These are phyloP conservation scores for Gastrodia elata DNA, from an alignment of 106 monocot species.

Conservation along the genomic window DNA sequence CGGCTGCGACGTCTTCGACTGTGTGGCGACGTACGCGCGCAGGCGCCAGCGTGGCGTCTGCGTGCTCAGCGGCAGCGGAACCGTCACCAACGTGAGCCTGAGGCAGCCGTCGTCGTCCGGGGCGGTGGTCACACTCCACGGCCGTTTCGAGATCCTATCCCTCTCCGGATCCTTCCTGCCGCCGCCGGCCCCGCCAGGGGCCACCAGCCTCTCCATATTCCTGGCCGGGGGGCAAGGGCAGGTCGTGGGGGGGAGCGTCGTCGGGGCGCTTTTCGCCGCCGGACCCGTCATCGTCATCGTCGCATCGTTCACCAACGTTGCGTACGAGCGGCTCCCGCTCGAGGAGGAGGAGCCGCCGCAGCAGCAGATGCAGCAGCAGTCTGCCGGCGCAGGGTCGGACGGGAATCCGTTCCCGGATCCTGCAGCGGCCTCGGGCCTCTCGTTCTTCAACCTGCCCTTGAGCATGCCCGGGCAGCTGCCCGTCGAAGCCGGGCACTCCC, in stretches of 20 bases:
- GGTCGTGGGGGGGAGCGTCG: slow-evolving; percentile 9
- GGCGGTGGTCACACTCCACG: slow-evolving; percentile 9
- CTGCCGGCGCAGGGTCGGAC: background rate
- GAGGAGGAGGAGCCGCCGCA: slow-evolving; percentile 10
- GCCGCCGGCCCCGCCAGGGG: slow-evolving; percentile 7
- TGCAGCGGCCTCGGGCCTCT: background rate
- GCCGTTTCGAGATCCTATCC: slow-evolving; percentile 13
- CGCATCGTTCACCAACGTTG: slow-evolving; percentile 11
- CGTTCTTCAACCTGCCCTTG: slow-evolving; percentile 4
- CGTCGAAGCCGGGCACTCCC: background rate
- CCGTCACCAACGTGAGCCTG: slow-evolving; percentile 14
- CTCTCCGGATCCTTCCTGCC: slow-evolving; percentile 10
- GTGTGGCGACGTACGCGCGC: slow-evolving; percentile 14
- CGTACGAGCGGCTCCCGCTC: slow-evolving; percentile 8
- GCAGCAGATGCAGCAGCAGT: background rate
- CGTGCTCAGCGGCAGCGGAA: slow-evolving; percentile 21
- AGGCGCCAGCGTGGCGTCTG: slow-evolving; percentile 15
- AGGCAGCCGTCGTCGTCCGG: slow-evolving; percentile 13
- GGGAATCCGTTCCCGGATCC: slow-evolving; percentile 9
- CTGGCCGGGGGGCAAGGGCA: slow-evolving; percentile 13
- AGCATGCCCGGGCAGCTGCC: slow-evolving; percentile 3
- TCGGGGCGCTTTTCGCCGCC: slow-evolving; percentile 4
- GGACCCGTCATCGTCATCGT: slow-evolving; percentile 11
- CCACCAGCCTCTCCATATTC: slow-evolving; percentile 9
- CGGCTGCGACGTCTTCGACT: slow-evolving; percentile 15